phyloP scores from a whole-genome alignment of 169 alveolate genomes.

The Plasmodium inui region DNA sequence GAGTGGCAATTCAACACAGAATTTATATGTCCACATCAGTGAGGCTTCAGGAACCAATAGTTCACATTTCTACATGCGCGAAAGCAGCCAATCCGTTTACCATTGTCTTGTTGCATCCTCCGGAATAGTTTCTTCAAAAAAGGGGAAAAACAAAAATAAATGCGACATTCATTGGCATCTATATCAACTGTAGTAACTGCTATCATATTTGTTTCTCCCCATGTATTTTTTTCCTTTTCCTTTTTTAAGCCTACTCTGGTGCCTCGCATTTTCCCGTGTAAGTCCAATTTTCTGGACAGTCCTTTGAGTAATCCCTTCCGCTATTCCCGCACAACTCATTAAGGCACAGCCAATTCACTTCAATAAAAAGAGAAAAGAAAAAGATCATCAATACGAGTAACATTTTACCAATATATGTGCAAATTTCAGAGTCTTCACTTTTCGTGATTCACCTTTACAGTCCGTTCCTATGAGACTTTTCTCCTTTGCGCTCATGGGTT shows the following conservation, averaged over 20 bases:
- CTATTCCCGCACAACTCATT: constrained; percentile 58
- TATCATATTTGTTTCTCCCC: not conserved
- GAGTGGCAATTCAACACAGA: not conserved
- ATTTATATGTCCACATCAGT: not conserved
- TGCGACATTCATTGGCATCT: not conserved
- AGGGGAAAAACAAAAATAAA: constrained; percentile 20
- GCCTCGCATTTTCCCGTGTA: constrained; percentile 75
- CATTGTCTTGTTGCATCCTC: constrained; percentile 55
- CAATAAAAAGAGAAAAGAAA: not conserved
- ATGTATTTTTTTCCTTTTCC: not conserved
- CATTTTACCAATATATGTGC: not conserved
- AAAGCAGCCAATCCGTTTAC: constrained; percentile 5
- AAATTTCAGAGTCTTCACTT: not conserved
- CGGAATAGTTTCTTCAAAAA: constrained; percentile 45
- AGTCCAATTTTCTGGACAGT: constrained; percentile 60
- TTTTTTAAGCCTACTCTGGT: constrained; percentile 20
- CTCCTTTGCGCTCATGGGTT: constrained; percentile 61
- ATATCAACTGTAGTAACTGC: not conserved
- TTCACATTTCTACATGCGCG: not conserved
- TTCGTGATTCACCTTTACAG: constrained; percentile 31
- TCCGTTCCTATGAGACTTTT: constrained; percentile 48
- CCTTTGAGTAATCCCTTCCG: constrained; percentile 47
- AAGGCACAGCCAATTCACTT: constrained; percentile 55
- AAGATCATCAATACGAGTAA: not conserved
- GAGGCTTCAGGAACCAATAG: not conserved